A percentile compares a stretch with the other conserved stretches of the same genome.
Conservation (phyloP, 768 basidiomycete species). For the Collybia mongolica region DNA sequence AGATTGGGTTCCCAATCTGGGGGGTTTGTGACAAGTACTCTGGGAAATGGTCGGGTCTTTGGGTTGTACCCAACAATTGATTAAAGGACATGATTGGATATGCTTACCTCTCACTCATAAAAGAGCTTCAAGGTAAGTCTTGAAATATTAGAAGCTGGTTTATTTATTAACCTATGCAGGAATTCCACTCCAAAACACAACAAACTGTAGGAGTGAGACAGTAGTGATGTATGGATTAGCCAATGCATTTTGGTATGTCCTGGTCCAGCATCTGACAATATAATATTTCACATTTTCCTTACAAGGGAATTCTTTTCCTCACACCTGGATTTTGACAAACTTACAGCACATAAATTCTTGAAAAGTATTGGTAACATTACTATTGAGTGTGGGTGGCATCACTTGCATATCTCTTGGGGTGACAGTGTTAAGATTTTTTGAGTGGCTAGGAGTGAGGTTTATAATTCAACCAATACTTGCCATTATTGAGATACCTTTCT, state of each 20-base stretch:
- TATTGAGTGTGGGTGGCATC: conserved; percentile 28
- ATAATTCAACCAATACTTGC: neutral
- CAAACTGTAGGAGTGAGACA: conserved; percentile 30
- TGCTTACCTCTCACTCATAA: conserved; percentile 21
- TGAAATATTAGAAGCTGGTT: neutral
- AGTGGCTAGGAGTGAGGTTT: conserved; percentile 8
- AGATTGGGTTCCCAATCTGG: conserved; percentile 30
- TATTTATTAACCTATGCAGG: conserved; percentile 13
- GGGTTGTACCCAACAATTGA: conserved; percentile 31
- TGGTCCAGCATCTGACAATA: conserved; percentile 3
- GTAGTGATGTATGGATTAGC: conserved; percentile 23
- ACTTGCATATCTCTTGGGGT: conserved; percentile 23
- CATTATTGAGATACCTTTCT: neutral
- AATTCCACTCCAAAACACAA: conserved; percentile 29
- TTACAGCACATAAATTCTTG: neutral
- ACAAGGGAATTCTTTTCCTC: neutral
- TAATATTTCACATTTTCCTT: too few species aligned
- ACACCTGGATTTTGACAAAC: neutral
- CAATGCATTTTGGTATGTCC: conserved; percentile 21
- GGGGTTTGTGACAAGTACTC: conserved; percentile 23
- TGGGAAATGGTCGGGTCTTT: conserved; percentile 24
- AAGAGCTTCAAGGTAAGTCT: neutral
- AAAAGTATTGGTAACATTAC: conserved; percentile 3
- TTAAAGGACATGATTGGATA: conserved; percentile 21
- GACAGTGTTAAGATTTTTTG: conserved; percentile 25